Evolutionary conservation across 148 eudicot species (phyloP).

Genomic region (Rhododendron molle): DNA sequence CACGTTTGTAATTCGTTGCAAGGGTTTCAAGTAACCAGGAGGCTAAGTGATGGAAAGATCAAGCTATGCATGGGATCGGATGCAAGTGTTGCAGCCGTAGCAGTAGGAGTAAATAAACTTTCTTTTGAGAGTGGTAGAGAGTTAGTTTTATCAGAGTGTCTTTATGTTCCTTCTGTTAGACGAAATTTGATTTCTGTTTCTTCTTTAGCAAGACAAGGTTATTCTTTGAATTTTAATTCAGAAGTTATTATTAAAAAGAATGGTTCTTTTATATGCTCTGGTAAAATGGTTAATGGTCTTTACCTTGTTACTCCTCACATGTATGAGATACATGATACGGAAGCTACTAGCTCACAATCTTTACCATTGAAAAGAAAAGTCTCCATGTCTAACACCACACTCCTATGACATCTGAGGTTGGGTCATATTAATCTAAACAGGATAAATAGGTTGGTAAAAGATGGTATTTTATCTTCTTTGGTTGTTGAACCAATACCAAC

Average conservation of each 20-base stretch:
- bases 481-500: neutral
- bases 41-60: neutral
- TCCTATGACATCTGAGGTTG: neutral
- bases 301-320: neutral
- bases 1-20: neutral
- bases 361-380: neutral
- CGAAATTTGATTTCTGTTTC: neutral
- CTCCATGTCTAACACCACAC: neutral
- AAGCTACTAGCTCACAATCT: neutral
- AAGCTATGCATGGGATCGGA: neutral
- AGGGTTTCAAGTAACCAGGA: neutral
- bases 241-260: neutral
- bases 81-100: neutral
- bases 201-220: neutral
- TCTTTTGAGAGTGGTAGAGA: neutral
- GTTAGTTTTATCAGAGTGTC: neutral
- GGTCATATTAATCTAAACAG: slow-evolving; percentile 3
- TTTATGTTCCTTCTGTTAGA: neutral
- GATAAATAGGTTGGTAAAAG: neutral
- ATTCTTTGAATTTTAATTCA: too few species aligned
- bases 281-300: neutral
- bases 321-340: neutral
- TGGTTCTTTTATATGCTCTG: neutral
- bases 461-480: neutral
- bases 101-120: neutral